Base-by-base conservation (phyloP, 2,329 filamentous ascomycete genomes). In the Colletotrichum spaethianum region DNA sequence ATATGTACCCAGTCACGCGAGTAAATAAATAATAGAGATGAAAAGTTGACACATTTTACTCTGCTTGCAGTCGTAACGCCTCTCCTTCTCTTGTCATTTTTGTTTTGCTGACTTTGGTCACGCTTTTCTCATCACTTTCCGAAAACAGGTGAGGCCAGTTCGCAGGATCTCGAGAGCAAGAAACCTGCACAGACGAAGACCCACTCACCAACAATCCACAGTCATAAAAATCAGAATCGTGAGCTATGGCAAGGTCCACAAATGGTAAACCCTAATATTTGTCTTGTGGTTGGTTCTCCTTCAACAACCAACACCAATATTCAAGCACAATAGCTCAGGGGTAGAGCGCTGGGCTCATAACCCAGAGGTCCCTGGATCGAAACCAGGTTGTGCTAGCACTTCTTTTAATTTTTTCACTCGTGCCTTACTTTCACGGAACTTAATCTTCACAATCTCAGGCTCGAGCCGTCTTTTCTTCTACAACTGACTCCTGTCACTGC, bases 281-380 rank as follows among this genome's bases (percentile, higher is more conserved):
- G 6, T 7, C 23, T 11, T 55, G 36, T 7, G 18, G 2, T 38
- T 16, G 3, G 0, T 1, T 0, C 0, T 11, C 2, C 3, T 0
- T 0, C 23, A 53, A 23, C 36, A 33, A 55, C 0, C 2, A 53
- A 2, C 33, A 28, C 36, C 38, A 33, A 46, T 31, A 1, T 28
- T 46, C 50, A 70, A 70, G 67, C 67, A 70, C 67, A 66, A 66
- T 70, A 70, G 67, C 67, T 70, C 67, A 70, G 67, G 67, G 67
- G 67, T 66, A 69, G 67, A 69, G 67, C 67, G 67, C 67, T 69
- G 67, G 67, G 67, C 67, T 69, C 67, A 69, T 69, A 69, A 69
- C 67, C 67, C 66, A 68, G 66, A 68, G 66, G 66, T 64, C 66
- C 66, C 60, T 64, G 66, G 66, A 68, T 68, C 66, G 66, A 68